Evolutionary conservation across 306 rosid genomes (phyloP), one percentile per base, ranked within the genome.

Genomic region (Rosa chinensis): DNA sequence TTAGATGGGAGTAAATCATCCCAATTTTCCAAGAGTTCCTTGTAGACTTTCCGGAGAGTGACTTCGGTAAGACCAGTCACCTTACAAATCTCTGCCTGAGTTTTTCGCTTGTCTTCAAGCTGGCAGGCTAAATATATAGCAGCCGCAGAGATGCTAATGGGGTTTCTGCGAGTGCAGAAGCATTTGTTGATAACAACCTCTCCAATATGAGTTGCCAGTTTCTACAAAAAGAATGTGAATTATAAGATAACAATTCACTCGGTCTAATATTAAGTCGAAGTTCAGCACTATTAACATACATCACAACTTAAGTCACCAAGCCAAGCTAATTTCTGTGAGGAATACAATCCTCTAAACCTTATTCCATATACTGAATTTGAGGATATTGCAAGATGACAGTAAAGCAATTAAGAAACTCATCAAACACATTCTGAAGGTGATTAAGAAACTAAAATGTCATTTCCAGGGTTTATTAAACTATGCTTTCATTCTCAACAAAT

Each of bases 121-220:
- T 95, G 99, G 90, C 99, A 95, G 66, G 99, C 99, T 82, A 95
- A 79, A 82, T 95, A 95, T 82, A 95, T 95, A 18, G 99, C 98
- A 40, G 97, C 98, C 1, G 97, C 99, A 8, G 97, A 95, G 77
- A 95, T 95, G 89, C 99, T 95, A 70, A 95, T 95, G 44, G 99
- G 99, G 79, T 89, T 95, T 74, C 97, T 86, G 74, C 98, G 92
- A 58, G 98, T 95, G 91, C 99, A 95, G 89, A 95, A 95, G 91
- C 99, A 95, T 87, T 95, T 93, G 87, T 95, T 95, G 87, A 95
- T 93, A 81, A 95, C 99, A 10, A 93, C 98, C 84, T 95, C 98
- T 67, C 98, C 98, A 28, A 95, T 92, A 81, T 93, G 99, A 78
- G 99, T 93, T 42, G 98, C 98, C 81, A 95, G 88, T 87, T 91